Base-by-base conservation (phyloP, 1,284 basidiomycete species). In the Marasmius oreades region DNA sequence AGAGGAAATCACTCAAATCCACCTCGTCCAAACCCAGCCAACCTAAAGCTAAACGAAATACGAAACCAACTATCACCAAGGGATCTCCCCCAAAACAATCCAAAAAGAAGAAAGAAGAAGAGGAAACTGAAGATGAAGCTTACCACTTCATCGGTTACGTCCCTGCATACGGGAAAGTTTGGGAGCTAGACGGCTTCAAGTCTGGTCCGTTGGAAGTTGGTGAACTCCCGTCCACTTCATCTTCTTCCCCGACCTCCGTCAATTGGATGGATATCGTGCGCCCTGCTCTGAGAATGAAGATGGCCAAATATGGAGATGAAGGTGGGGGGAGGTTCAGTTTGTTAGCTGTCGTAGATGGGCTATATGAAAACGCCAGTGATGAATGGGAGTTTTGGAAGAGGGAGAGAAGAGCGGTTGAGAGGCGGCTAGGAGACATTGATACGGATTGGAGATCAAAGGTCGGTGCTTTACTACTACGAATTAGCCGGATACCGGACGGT, bases 131-230 rank as follows among this genome's bases (percentile, higher is more conserved):
- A 5, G 67, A 71, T 23, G 66, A 80, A 55, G 71, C 73, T 0
- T 86, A 78, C 67, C 83, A 86, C 64, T 86, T 83, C 70, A 83
- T 85, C 57, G 82, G 80, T 11, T 86, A 85, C 61, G 80, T 85
- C 24, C 82, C 83, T 5, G 77, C 77, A 0, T 70, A 77, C 59
- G 82, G 81, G 3, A 82, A 83, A 61, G 82, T 85, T 10, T 86
- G 82, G 82, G 83, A 86, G 65, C 76, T 86, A 51, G 77, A 78
- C 61, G 77, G 77, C 7, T 69, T 80, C 55, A 80, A 78, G 59
- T 74, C 75, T 3, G 82, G 80, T 0, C 82, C 84, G 2, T 68
- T 86, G 5, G 82, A 85, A 64, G 82, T 85, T 24, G 83, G 82
- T 28, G 82, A 82, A 62, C 64, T 84, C 14, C 66, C 75, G 7